Percentiles rank a stretch among this genome's conserved stretches.
Evolutionary conservation across 2,329 filamentous ascomycete species (phyloP).

Genomic region (Penicillium sp.): DNA sequence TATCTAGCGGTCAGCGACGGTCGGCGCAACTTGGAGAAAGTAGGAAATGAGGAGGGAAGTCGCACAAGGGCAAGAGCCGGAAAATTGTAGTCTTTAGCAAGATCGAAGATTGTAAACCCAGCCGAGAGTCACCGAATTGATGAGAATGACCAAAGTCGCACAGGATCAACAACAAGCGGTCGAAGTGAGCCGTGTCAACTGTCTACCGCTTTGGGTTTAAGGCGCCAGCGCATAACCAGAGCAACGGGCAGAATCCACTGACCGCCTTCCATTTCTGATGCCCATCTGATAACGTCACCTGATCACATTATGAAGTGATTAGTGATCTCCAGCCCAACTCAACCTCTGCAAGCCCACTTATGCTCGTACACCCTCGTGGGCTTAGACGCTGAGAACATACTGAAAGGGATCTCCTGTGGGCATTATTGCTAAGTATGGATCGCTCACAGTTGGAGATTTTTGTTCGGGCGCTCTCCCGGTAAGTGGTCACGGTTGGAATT

Average conservation of each 20-base stretch:
- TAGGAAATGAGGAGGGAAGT: constrained; percentile 9
- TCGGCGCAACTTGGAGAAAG: not conserved
- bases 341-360: not conserved
- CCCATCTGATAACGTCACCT: constrained; percentile 19
- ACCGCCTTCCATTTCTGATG: constrained; percentile 26
- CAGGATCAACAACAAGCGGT: constrained; percentile 27
- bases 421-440: constrained; percentile 5
- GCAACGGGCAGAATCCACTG: constrained; percentile 36
- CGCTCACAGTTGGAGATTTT: constrained; percentile 39
- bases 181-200: constrained; percentile 38
- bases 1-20: not conserved
- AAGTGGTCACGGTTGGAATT: constrained; percentile 14
- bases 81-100: not conserved
- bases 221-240: constrained; percentile 42
- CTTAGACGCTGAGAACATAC: not conserved
- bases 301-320: constrained; percentile 27
- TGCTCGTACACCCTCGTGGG: not conserved
- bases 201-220: constrained; percentile 46
- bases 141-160: constrained; percentile 19
- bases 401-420: not conserved
- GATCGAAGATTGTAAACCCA: constrained; percentile 17
- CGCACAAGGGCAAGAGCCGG: constrained; percentile 9
- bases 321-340: not conserved
- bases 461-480: constrained; percentile 47
- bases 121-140: constrained; percentile 11